Evolutionary conservation across 2,329 filamentous ascomycete species (phyloP).

Genomic region (Hirsutella thompsonii): DNA sequence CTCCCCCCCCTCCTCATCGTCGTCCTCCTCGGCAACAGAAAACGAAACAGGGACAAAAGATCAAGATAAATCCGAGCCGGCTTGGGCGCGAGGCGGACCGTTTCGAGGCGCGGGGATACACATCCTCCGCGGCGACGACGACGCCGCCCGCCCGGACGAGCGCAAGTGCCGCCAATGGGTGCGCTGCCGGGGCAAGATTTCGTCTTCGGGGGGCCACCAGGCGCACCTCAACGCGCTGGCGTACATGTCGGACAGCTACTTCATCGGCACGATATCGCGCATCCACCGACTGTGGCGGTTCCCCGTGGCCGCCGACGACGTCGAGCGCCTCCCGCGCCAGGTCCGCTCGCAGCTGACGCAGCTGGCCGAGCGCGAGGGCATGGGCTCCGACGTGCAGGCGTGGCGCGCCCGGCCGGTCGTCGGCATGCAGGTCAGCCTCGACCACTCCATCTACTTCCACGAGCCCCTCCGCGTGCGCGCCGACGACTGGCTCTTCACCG

Average conservation of each 20-base stretch:
- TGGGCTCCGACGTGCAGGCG: constrained; percentile 28
- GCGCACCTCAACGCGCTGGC: constrained; percentile 81
- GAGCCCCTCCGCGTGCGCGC: constrained; percentile 43
- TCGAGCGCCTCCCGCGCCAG: constrained; percentile 35
- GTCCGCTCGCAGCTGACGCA: constrained; percentile 21
- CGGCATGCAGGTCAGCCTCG: constrained; percentile 77
- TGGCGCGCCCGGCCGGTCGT: constrained; percentile 42
- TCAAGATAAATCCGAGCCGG: no score
- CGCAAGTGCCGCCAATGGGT: constrained; percentile 65
- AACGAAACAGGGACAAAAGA: no score
- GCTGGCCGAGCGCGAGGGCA: constrained; percentile 29
- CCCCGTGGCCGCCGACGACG: constrained; percentile 37
- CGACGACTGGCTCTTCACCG: constrained; percentile 67
- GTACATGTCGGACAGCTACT: constrained; percentile 87
- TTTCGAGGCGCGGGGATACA: constrained; percentile 33
- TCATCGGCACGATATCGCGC: constrained; percentile 77
- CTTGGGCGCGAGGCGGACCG: constrained; percentile 34
- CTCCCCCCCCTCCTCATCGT: no score
- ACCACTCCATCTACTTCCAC: constrained; percentile 62
- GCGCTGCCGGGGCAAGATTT: constrained; percentile 61
- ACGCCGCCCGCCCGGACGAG: constrained; percentile 42
- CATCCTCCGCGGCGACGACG: constrained; percentile 20
- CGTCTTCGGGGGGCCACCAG: constrained; percentile 56
- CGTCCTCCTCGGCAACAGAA: no score
- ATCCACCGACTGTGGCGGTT: constrained; percentile 73